These are phyloP conservation scores for Neocallimastix lanati DNA, from an alignment of 192 early-diverging fungal genomes.

Conservation along the genomic window DNA sequence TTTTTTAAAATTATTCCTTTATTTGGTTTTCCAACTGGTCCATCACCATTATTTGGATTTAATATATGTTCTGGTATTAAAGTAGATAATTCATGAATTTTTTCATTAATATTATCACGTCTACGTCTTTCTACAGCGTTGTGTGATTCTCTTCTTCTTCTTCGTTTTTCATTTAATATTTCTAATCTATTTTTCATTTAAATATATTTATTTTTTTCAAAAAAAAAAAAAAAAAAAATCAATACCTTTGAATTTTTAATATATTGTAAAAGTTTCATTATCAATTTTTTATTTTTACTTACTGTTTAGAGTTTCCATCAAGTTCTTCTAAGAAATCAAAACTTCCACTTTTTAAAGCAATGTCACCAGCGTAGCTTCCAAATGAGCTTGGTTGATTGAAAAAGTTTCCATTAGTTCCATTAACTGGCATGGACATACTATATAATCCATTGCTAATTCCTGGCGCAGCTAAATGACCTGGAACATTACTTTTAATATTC, in stretches of 20 bases:
- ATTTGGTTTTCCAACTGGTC: constrained; percentile 72
- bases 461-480: background rate
- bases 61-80: constrained; percentile 62
- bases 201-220: background rate
- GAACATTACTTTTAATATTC: background rate
- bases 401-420: constrained; percentile 9
- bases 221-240: background rate
- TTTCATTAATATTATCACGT: constrained; percentile 96
- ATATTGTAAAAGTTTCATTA: too few species aligned
- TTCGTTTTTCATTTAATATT: constrained; percentile 60
- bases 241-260: too few species aligned
- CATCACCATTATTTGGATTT: constrained; percentile 16
- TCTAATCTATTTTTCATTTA: constrained; percentile 17
- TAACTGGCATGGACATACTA: constrained; percentile 24
- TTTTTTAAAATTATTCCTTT: constrained; percentile 88
- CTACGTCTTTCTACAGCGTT: constrained; percentile 93
- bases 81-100: constrained; percentile 75
- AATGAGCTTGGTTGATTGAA: background rate
- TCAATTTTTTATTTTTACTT: too few species aligned
- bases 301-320: background rate
- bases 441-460: constrained; percentile 1
- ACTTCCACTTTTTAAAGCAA: background rate
- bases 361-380: background rate
- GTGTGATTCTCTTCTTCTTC: constrained; percentile 85
- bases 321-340: background rate